Evolutionary conservation across 176 grass and related monocot genomes (phyloP).

Genomic region (Cenchrus purpureus): DNA sequence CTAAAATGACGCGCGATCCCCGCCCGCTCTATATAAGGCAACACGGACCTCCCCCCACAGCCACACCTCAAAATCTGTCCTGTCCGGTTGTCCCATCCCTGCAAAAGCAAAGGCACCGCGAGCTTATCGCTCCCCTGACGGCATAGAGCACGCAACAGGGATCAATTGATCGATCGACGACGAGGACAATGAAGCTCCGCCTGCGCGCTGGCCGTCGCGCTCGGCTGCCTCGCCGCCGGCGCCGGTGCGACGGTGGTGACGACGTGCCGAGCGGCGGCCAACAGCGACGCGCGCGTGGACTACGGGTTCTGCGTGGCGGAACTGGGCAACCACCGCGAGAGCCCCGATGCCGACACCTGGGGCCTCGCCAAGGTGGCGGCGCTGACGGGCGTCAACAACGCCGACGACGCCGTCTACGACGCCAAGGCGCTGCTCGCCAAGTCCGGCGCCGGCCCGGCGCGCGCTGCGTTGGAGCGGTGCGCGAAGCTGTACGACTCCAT

Average conservation of each 20-base stretch:
- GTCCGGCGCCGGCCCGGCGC: not conserved
- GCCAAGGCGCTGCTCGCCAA: conserved; percentile 21
- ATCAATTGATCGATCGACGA: not conserved
- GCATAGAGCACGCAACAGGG: not conserved
- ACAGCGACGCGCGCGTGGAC: conserved; percentile 46
- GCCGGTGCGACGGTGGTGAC: conserved; percentile 45
- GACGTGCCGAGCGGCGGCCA: conserved; percentile 53
- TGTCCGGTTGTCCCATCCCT: not conserved
- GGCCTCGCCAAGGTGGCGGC: conserved; percentile 64
- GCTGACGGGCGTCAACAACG: conserved; percentile 39
- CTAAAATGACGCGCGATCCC: not conserved
- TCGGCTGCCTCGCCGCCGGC: not conserved
- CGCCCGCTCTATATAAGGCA: not conserved
- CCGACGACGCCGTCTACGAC: conserved; percentile 34
- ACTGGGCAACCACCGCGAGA: conserved; percentile 51
- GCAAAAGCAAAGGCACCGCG: not conserved
- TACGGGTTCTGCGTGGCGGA: conserved; percentile 57
- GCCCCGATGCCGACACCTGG: conserved; percentile 48
- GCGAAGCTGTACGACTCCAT: conserved; percentile 22
- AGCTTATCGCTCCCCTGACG: not conserved
- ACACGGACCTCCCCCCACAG: not conserved
- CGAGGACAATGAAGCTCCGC: not conserved
- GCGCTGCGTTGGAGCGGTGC: conserved; percentile 37
- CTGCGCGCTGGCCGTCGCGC: not conserved
- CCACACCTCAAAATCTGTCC: not conserved